A percentile compares a stretch with the other conserved stretches of the same genome.
Evolutionary conservation across 192 early-diverging fungal genomes (phyloP).

Genomic region (Entomortierella parvispora): DNA sequence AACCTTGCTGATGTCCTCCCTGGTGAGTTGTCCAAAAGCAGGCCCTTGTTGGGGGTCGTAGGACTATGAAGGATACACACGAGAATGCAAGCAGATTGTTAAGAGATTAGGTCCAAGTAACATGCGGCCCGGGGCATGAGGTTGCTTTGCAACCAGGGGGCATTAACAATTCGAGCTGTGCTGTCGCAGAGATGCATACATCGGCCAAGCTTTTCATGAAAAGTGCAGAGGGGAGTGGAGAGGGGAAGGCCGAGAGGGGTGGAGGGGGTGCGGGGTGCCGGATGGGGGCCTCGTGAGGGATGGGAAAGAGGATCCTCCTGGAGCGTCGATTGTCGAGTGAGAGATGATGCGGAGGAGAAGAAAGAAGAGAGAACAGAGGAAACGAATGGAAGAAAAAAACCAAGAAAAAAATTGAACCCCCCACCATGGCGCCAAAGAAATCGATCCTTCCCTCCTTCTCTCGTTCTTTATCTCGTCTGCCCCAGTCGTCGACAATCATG

Average conservation of each 20-base stretch:
- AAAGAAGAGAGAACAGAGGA: not conserved
- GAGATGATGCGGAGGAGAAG: not conserved
- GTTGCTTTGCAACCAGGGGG: too few species aligned
- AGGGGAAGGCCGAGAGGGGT: not conserved
- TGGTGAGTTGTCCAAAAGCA: constrained; percentile 60
- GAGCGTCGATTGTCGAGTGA: not conserved
- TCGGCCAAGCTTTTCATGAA: constrained; percentile 41
- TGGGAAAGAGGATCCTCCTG: not conserved
- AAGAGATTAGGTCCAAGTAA: too few species aligned
- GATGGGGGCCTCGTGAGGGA: not conserved
- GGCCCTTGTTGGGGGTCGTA: constrained; percentile 50
- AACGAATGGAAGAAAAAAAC: not conserved
- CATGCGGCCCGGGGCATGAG: too few species aligned
- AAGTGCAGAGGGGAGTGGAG: constrained; percentile 7
- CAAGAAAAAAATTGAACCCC: too few species aligned
- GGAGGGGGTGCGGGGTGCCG: not conserved
- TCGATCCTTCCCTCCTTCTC: too few species aligned
- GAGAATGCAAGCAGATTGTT: too few species aligned
- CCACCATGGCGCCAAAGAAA: too few species aligned
- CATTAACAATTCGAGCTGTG: too few species aligned
- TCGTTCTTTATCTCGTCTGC: too few species aligned
- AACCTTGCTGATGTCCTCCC: constrained; percentile 63
- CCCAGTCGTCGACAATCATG: too few species aligned
- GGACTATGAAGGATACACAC: constrained; percentile 11
- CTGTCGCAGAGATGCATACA: too few species aligned